Base-by-base conservation (phyloP, 164 flowering plant species). In the Kingdonia uniflora region DNA sequence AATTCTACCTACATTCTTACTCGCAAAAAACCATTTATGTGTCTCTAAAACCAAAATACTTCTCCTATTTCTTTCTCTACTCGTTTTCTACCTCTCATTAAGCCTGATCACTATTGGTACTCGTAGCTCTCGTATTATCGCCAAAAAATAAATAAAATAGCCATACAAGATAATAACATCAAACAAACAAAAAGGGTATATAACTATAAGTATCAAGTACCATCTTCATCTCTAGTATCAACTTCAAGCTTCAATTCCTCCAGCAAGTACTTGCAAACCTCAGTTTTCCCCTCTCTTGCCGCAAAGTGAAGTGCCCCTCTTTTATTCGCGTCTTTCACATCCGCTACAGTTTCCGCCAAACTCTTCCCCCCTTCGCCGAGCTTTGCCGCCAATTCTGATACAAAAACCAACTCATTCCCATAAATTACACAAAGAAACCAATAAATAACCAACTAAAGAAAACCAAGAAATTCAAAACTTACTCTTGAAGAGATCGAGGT, bases 261-360 rank as follows among this genome's bases (percentile, higher is more conserved):
- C 43, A 86, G 2, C 75, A 92, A 72, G 66, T 82, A 92, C 70
- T 74, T 84, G 80, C 96, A 92, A 23, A 92, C 76, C 62, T 92
- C 99, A 62, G 76, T 78, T 68, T 77, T 60, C 17, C 99, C 99
- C 56, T 88, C 96, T 56, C 94, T 77, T 0, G 99, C 96, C 3
- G 96, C 96, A 75, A 92, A 92, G 68, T 88, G 96, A 64, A 92
- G 67, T 7, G 99, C 95, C 42, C 95, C 95, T 29, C 99, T 74
- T 62, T 84, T 80, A 60, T 92, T 86, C 0, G 89, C 99, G 57
- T 92, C 99, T 68, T 92, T 92, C 42, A 88, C 76, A 64, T 68
- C 81, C 17, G 73, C 80, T 44, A 88, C 77, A 0, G 99, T 82
- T 48, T 67, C 69, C 20, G 74, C 62, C 70, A 82, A 15, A 21